These are phyloP conservation scores for Penicillium paneum DNA, from an alignment of 2,329 filamentous ascomycete genomes.

Conservation along the genomic window DNA sequence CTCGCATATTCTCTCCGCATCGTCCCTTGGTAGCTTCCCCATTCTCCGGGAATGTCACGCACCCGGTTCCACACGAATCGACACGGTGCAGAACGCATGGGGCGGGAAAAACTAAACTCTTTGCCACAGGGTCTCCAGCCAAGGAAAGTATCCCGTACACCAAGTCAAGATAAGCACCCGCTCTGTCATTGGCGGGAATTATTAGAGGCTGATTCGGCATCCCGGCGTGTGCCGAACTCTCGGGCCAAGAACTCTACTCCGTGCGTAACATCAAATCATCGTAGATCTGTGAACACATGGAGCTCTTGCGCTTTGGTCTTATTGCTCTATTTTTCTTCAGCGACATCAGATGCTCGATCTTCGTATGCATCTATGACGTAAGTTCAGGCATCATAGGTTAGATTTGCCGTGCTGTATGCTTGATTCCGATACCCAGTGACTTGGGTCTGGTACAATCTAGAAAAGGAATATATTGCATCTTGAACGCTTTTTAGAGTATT, in stretches of 20 bases:
- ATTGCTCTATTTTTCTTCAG: not conserved
- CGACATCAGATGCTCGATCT: not conserved
- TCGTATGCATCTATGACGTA: not conserved
- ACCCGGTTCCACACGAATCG: conserved; percentile 5
- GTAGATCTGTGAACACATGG: not conserved
- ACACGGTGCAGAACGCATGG: conserved; percentile 16
- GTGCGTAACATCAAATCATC: not conserved
- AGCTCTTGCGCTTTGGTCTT: not conserved
- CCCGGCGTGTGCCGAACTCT: conserved; percentile 17
- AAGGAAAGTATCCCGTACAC: not conserved
- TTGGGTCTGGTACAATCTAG: not conserved
- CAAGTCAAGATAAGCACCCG: conserved; percentile 26
- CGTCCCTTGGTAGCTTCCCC: not conserved
- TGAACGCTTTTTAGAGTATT: not conserved
- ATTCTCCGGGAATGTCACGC: not conserved
- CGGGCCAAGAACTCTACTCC: not conserved
- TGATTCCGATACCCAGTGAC: not conserved
- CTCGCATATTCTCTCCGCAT: not conserved
- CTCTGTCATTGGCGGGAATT: conserved; percentile 22
- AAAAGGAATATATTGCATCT: not conserved
- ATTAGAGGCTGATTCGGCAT: conserved; percentile 18
- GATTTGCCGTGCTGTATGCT: not conserved
- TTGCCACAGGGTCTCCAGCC: conserved; percentile 11
- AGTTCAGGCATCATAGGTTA: not conserved
- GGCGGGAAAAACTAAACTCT: not conserved